A percentile compares a stretch with the other conserved stretches of the same genome.
These are phyloP conservation scores for Coemansia sp. DNA, from an alignment of 371 early-diverging fungal genomes.

Conservation along the genomic window DNA sequence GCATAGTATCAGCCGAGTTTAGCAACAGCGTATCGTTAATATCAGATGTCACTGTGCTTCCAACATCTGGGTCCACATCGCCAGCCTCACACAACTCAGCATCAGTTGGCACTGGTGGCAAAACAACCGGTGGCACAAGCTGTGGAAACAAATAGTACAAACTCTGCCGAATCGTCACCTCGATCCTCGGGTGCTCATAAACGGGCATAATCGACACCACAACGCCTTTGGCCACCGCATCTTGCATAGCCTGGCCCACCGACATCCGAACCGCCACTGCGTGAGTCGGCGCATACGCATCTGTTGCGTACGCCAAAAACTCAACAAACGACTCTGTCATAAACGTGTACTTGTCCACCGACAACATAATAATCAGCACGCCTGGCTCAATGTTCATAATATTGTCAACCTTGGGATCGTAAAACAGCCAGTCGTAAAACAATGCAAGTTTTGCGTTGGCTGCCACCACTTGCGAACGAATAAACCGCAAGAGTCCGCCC, in stretches of 20 bases:
- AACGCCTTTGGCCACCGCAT: constrained; percentile 65
- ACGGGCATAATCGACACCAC: constrained; percentile 55
- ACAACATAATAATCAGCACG: constrained; percentile 70
- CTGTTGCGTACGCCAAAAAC: constrained; percentile 60
- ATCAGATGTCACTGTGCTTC: neutral
- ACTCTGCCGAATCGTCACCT: constrained; percentile 13
- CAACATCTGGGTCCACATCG: neutral
- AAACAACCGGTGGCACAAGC: constrained; percentile 22
- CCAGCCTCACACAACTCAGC: neutral
- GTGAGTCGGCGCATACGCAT: constrained; percentile 62
- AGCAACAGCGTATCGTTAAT: neutral
- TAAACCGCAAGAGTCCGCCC: constrained; percentile 60
- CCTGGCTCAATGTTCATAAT: constrained; percentile 80
- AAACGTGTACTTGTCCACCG: constrained; percentile 65
- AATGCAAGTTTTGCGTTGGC: constrained; percentile 71
- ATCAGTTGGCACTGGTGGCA: neutral
- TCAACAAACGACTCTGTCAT: constrained; percentile 67
- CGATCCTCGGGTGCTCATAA: constrained; percentile 38
- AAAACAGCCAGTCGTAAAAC: constrained; percentile 81
- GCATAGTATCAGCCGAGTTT: neutral
- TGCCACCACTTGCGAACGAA: constrained; percentile 61
- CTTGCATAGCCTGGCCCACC: constrained; percentile 61
- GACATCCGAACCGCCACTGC: constrained; percentile 56
- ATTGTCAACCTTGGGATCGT: constrained; percentile 61
- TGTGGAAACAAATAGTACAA: constrained; percentile 34